Evolutionary conservation across 2,329 filamentous ascomycete species (phyloP).

Genomic region (Calonectria pauciramosa): DNA sequence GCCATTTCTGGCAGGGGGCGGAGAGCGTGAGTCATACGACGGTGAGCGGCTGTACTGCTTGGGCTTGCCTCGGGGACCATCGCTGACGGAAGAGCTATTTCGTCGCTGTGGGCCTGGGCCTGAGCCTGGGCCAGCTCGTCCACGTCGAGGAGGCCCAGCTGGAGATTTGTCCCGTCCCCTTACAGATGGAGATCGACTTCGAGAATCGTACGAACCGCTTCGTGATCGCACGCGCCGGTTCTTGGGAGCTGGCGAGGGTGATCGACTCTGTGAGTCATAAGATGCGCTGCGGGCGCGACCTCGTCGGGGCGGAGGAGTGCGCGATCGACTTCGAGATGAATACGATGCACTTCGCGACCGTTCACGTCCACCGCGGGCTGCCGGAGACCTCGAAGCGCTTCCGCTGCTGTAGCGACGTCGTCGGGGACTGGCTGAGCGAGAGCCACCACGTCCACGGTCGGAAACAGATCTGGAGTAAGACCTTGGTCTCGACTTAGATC

Average conservation of each 20-base stretch:
- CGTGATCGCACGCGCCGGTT: conserved; percentile 29
- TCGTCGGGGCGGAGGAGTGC: conserved; percentile 42
- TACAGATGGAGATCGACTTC: conserved; percentile 38
- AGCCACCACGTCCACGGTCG: conserved; percentile 39
- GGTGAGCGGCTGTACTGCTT: conserved; percentile 47
- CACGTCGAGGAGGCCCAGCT: conserved; percentile 41
- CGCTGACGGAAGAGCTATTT: conserved; percentile 53
- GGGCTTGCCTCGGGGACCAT: conserved; percentile 42
- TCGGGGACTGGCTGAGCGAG: conserved; percentile 49
- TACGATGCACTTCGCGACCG: conserved; percentile 48
- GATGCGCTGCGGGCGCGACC: conserved; percentile 38
- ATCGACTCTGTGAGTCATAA: conserved; percentile 39
- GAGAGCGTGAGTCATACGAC: conserved; percentile 50
- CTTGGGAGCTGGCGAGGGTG: conserved; percentile 37
- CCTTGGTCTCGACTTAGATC: conserved; percentile 61
- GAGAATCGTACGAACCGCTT: conserved; percentile 41
- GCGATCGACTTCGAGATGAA: conserved; percentile 51
- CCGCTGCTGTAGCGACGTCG: conserved; percentile 42
- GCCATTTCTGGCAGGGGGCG: conserved; percentile 42
- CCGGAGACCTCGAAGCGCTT: conserved; percentile 48
- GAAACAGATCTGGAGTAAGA: conserved; percentile 61
- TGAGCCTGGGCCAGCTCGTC: conserved; percentile 37
- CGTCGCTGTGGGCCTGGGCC: conserved; percentile 39
- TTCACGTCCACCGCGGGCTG: conserved; percentile 43
- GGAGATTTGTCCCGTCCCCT: conserved; percentile 40